phyloP scores from a whole-genome alignment of 192 early-diverging fungal species.

The Geosiphon pyriformis region DNA sequence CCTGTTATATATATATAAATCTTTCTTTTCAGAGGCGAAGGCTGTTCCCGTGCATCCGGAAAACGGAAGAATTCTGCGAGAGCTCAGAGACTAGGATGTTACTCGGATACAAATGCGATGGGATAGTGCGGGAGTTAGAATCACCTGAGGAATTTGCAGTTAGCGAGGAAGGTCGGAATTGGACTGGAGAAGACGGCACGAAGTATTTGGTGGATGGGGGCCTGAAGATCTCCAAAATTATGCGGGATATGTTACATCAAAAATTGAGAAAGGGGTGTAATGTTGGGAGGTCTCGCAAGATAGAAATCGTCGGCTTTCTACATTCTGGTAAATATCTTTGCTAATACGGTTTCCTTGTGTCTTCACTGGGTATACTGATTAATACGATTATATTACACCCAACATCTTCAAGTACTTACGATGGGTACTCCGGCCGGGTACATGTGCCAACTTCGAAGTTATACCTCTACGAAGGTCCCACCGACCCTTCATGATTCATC shows the following conservation, averaged over 20 bases:
- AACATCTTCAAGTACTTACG: slow-evolving; percentile 15
- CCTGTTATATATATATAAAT: slow-evolving; percentile 4
- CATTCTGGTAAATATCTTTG: slow-evolving; percentile 23
- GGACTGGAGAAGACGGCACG: background rate
- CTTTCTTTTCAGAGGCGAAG: slow-evolving; percentile 17
- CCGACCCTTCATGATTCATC: background rate
- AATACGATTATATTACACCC: slow-evolving; percentile 12
- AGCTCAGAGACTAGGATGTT: background rate
- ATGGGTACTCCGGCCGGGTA: slow-evolving; percentile 20
- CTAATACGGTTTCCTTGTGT: background rate
- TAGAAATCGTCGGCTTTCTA: slow-evolving; percentile 20
- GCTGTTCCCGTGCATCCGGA: slow-evolving; percentile 19
- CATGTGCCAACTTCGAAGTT: slow-evolving; percentile 20
- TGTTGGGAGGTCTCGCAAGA: slow-evolving; percentile 7
- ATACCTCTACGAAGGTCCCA: slow-evolving; percentile 6
- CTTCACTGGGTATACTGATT: slow-evolving; percentile 1
- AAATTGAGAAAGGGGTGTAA: slow-evolving; percentile 11
- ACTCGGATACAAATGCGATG: slow-evolving; percentile 20
- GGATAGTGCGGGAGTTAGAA: slow-evolving; percentile 14
- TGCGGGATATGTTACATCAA: slow-evolving; percentile 17
- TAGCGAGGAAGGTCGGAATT: slow-evolving; percentile 15
- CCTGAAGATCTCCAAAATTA: slow-evolving; percentile 18
- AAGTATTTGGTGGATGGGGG: slow-evolving; percentile 19
- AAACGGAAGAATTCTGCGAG: slow-evolving; percentile 6
- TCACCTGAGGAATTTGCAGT: slow-evolving; percentile 24